Percentiles rank a stretch among this genome's conserved stretches.
Evolutionary conservation across 1,284 basidiomycete genomes (phyloP).

Genomic region (Ganoderma leucocontextum): DNA sequence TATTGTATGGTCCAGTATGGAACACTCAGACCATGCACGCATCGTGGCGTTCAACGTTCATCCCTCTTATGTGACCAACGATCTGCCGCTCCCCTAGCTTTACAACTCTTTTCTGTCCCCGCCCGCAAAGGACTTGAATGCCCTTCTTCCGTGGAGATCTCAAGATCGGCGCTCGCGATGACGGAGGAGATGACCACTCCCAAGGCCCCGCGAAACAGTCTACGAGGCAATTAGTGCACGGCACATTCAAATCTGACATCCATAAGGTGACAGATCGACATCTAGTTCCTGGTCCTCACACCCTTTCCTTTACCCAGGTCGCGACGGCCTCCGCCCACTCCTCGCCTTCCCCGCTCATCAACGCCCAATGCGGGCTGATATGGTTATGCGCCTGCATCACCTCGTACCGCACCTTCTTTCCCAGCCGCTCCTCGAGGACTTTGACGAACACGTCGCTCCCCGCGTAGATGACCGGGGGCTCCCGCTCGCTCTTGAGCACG

Average conservation of each 20-base stretch:
- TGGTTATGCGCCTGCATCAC: constrained; percentile 66
- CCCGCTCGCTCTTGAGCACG: constrained; percentile 58
- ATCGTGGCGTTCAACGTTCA: not conserved
- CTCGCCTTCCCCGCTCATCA: constrained; percentile 65
- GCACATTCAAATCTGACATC: not conserved
- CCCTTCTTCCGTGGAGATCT: too few relatives aligned
- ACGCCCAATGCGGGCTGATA: constrained; percentile 58
- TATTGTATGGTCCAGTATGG: not conserved
- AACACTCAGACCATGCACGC: not conserved
- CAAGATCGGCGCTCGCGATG: too few relatives aligned
- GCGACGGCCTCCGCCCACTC: constrained; percentile 63
- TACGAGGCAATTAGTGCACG: not conserved
- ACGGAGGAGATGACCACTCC: too few relatives aligned
- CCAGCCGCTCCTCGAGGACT: constrained; percentile 44
- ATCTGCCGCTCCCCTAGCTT: too few relatives aligned
- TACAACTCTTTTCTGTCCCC: too few relatives aligned
- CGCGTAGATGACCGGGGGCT: constrained; percentile 53
- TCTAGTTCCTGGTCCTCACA: not conserved
- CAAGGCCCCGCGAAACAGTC: not conserved
- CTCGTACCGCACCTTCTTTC: constrained; percentile 42
- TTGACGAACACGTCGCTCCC: constrained; percentile 46
- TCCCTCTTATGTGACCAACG: too few relatives aligned
- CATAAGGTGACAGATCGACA: not conserved
- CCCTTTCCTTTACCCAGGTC: constrained; percentile 46
- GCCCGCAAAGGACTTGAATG: too few relatives aligned